phyloP scores from a whole-genome alignment of 345 rosid genomes.

The Iberis pinnata region DNA sequence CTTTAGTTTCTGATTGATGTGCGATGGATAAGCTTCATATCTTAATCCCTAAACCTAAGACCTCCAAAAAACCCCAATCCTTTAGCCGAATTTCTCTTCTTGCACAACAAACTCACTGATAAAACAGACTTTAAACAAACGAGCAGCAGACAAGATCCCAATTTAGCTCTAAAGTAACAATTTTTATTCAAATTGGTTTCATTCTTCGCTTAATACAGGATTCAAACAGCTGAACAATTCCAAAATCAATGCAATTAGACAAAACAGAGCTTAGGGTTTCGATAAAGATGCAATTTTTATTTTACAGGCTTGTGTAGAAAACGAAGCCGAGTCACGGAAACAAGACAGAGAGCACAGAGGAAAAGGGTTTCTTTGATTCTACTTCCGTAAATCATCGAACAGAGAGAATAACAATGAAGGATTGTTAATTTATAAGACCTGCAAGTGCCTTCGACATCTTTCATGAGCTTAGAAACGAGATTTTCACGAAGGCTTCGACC shows the following conservation, averaged over 20 bases:
- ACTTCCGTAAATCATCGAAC: not conserved
- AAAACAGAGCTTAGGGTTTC: too few relatives aligned
- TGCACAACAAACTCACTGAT: too few relatives aligned
- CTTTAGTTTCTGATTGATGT: not conserved
- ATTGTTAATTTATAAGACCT: conserved; percentile 34
- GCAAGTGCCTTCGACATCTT: conserved; percentile 97
- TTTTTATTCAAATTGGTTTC: not conserved
- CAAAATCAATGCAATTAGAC: too few relatives aligned
- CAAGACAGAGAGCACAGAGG: not conserved
- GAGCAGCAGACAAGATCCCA: not conserved
- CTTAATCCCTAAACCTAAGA: not conserved
- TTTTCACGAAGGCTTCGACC: conserved; percentile 79
- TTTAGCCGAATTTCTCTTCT: not conserved
- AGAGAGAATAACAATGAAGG: not conserved
- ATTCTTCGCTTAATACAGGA: not conserved
- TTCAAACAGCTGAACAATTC: too few relatives aligned
- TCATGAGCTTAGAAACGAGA: conserved; percentile 80
- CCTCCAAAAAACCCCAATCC: not conserved
- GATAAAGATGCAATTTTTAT: too few relatives aligned
- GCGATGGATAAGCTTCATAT: not conserved
- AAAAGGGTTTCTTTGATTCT: conserved; percentile 25
- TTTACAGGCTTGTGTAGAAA: too few relatives aligned
- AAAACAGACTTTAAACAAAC: not conserved
- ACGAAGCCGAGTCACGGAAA: conserved; percentile 9
- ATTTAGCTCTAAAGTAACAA: not conserved